Base-by-base conservation (phyloP, 2,329 filamentous ascomycete species). In the Paradendryphiella salina region DNA sequence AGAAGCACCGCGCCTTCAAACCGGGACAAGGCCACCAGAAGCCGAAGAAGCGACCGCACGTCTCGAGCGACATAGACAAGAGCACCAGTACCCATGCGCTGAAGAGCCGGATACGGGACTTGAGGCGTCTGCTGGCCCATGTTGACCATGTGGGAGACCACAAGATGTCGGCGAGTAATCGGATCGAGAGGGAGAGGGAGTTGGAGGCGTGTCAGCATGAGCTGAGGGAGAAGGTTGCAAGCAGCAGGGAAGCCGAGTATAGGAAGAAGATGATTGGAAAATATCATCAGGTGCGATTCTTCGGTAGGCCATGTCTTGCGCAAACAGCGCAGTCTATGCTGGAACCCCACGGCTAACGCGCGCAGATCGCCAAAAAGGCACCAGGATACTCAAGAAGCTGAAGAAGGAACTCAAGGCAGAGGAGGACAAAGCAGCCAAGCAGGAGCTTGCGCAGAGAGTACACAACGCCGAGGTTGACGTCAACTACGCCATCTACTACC, bases 271-370 rank as follows among this genome's bases (percentile, higher is more conserved):
- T 92, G 82, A 90, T 92, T 56, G 79, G 79, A 42, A 88, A 86
- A 71, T 94, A 91, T 64, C 89, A 93, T 70, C 92, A 90, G 82
- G 84, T 93, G 42, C 80, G 89, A 21, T 94, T 94, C 70, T 93
- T 93, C 73, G 89, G 89, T 88, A 77, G 43, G 80, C 64, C 1
- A 21, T 23, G 10, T n/a, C 31, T 32, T 11, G 33, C 14, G 18
- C 26, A 17, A 1, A 10, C 1, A 7, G 14, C 35, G 21, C 39
- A 18, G 32, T 63, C 8, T 35, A 5, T 7, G 13, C n/a, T 15
- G 6, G 15, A 9, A 20, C 9, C 13, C 8, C 14, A 31, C 23
- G 38, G 26, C 52, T 55, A 54, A 54, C 35, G 38, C 33, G 41
- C 42, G 5, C 35, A 88, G 86, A 90, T 61, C 82, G 87, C 39